Evolutionary conservation across 306 rosid genomes (phyloP).

Genomic region (Malus sylvestris): DNA sequence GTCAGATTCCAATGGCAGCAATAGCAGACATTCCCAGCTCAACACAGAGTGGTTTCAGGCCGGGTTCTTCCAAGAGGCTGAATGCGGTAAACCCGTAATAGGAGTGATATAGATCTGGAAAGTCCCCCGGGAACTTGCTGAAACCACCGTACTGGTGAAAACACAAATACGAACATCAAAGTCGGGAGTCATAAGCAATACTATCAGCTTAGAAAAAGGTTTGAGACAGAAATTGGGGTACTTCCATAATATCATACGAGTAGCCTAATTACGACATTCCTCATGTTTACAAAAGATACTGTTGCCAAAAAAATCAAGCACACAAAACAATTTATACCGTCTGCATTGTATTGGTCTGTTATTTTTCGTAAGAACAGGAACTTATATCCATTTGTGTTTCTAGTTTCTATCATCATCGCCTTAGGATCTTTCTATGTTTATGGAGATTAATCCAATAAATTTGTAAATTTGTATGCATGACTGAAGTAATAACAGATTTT

Average conservation of each 20-base stretch:
- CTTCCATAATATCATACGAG: background rate
- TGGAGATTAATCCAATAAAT: background rate
- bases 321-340: background rate
- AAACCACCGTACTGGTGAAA: constrained; percentile 76
- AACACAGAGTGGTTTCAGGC: constrained; percentile 48
- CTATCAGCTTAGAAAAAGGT: background rate
- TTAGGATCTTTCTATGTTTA: background rate
- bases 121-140: constrained; percentile 62
- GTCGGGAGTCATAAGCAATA: constrained; percentile 13
- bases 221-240: background rate
- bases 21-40: constrained; percentile 57
- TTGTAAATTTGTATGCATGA: background rate
- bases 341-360: background rate
- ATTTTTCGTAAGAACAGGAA: background rate
- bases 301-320: background rate
- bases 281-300: background rate
- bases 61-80: constrained; percentile 73
- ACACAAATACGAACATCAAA: constrained; percentile 18
- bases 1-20: constrained; percentile 44
- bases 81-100: constrained; percentile 77
- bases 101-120: constrained; percentile 79
- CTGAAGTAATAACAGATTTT: background rate
- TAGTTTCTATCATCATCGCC: background rate
- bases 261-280: background rate
- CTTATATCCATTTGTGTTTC: background rate